Base-by-base conservation (phyloP, 73 alveolate species). In the Uronychia binucleata region DNA sequence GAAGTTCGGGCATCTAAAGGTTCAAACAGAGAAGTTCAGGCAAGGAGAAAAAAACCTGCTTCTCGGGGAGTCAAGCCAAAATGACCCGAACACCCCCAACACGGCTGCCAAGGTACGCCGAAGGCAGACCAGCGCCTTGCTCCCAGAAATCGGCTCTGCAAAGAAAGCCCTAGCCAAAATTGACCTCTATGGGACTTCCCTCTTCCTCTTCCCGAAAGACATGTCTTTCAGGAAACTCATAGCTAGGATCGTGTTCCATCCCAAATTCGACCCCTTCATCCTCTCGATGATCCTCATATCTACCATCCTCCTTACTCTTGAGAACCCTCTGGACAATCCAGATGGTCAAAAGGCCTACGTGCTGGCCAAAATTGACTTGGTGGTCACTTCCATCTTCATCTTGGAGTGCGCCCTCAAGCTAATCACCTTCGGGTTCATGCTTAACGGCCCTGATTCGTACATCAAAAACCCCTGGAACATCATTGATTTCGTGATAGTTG, bases 201-300 rank as follows among this genome's bases (percentile, higher is more conserved):
- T n/a, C n/a, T n/a, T n/a, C n/a, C n/a, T n/a, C n/a, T n/a, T n/a
- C n/a, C n/a, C n/a, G n/a, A n/a, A n/a, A n/a, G n/a, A n/a, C n/a
- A n/a, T n/a, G n/a, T n/a, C n/a, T n/a, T n/a, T 97, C 46, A 96
- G 99, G 83, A 82, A 77, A 75, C 77, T 88, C 28, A 89, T 96
- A 75, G 86, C 86, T 28, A 85, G 77, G 46, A 30, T 93, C 28
- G 94, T 95, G 78, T 86, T 84, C n/a, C 82, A 90, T 78, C 78
- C 91, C 33, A 78, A 60, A 60, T 86, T 74, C 30, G 92, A 86
- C 34, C 33, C 57, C 57, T 67, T 86, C 26, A 77, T 92, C 34
- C 79, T 89, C 33, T 35, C 85, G 0, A n/a, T 92, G 75, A 92
- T 90, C 29, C 28, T 77, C 8, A 75, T 90, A 29, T 75, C 87